Base-by-base conservation (phyloP, 169 alveolate species). In the Cryptosporidium canis region DNA sequence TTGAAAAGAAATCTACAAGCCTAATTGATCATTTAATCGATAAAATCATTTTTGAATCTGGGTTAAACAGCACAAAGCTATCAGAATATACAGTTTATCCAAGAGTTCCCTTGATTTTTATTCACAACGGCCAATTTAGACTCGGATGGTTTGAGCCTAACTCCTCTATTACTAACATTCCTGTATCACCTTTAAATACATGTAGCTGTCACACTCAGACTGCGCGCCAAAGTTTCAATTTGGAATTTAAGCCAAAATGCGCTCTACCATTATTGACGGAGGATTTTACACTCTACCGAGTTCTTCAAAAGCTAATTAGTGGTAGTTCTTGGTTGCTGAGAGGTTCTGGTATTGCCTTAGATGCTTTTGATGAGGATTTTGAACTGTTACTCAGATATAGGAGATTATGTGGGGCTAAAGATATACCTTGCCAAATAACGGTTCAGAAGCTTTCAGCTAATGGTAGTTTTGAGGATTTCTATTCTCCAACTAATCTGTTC, bases 221-320 rank as follows among this genome's bases (percentile, higher is more conserved):
- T 41, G 35, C 61, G 63, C 61, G 63, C 63, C 55, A 66, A 7
- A 6, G n/a, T 14, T 41, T 41, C 21, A 43, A 27, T 41, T 43
- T 66, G 35, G 83, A 66, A 66, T 66, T 66, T 44, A 66, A 66
- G n/a, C 83, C 83, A 31, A 66, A 66, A 66, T 66, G 83, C 9
- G n/a, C 16, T n/a, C 29, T 66, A 43, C 83, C 83, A 27, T 66
- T 66, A 37, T 21, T 66, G 41, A 27, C n/a, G 2, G 27, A 16
- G 9, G 61, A 66, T 66, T 43, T 66, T 24, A 66, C 55, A 21
- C 24, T 66, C 1, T 66, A 66, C 41, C 14, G 83, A 66, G 41
- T 66, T 37, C 43, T 66, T 2, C 83, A 66, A n/a, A 35, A 66
- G 43, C 33, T 39, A 1, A 43, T 35, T 37, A 3, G 1, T n/a